Conservation (phyloP, 441 rosid genomes). For the Codiaeum variegatum region DNA sequence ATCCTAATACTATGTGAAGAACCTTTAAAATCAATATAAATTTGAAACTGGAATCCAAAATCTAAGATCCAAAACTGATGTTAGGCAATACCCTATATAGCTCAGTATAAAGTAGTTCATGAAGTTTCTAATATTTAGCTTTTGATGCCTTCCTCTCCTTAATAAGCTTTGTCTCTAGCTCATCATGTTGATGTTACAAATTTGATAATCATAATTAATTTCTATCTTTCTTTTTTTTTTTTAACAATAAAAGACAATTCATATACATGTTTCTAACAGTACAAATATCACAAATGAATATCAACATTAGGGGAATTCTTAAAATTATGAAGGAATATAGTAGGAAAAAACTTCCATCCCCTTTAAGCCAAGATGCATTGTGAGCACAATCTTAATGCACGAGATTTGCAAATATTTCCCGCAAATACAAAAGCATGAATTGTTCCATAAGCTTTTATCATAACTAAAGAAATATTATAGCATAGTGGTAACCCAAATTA, state of each 20-base stretch:
- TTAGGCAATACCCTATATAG: conserved; percentile 29
- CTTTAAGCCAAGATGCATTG: background rate
- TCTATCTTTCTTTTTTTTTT: background rate
- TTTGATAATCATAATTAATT: background rate
- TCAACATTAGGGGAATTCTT: background rate
- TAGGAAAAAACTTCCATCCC: background rate
- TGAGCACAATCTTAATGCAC: background rate
- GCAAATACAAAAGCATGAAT: background rate
- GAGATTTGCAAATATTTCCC: background rate
- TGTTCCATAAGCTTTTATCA: too few species aligned
- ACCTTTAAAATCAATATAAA: background rate
- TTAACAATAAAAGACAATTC: background rate
- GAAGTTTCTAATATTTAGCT: conserved; percentile 64
- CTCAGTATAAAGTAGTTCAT: conserved; percentile 69
- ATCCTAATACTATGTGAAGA: background rate
- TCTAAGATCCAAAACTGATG: conserved; percentile 3
- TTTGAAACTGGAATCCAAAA: background rate
- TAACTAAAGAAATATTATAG: background rate
- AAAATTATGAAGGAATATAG: background rate
- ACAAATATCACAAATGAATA: background rate
- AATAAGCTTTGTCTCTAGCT: conserved; percentile 61
- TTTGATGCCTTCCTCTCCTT: conserved; percentile 76
- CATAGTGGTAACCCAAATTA: background rate
- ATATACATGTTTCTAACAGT: background rate
- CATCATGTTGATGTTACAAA: conserved; percentile 65